Percentiles rank a stretch among this genome's conserved stretches.
These are phyloP conservation scores for Sabuloglossum arenarium DNA, from an alignment of 495 filamentous ascomycete species.

Conservation along the genomic window DNA sequence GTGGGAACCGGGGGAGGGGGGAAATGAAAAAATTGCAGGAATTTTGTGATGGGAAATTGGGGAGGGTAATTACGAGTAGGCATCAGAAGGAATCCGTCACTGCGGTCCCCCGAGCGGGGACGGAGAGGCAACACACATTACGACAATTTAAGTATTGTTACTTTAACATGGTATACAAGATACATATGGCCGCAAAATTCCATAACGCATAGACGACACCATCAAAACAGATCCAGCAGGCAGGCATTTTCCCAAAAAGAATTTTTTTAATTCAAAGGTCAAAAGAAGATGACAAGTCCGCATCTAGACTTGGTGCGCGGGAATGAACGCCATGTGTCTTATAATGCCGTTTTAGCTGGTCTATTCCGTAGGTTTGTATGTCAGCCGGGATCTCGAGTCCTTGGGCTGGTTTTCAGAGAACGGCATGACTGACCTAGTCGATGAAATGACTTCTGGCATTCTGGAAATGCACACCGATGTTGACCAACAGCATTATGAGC, in stretches of 20 bases:
- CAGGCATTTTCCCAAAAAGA: background rate
- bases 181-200: too few species aligned
- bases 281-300: background rate
- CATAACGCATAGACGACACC: too few species aligned
- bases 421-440: conserved; percentile 3
- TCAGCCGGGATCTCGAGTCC: background rate
- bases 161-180: too few species aligned
- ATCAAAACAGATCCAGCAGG: background rate
- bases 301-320: background rate
- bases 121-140: too few species aligned
- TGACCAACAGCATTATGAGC: conserved; percentile 3
- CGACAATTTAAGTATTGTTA: too few species aligned
- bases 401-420: background rate
- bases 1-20: too few species aligned
- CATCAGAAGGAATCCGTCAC: too few species aligned
- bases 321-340: background rate
- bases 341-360: conserved; percentile 1
- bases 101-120: too few species aligned
- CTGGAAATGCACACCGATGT: conserved; percentile 3
- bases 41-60: too few species aligned
- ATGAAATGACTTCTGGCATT: conserved; percentile 6
- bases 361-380: background rate
- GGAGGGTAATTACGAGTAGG: too few species aligned
- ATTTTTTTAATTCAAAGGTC: background rate
- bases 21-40: too few species aligned